These are phyloP conservation scores for Trichosanthes cucumerina DNA, from an alignment of 306 rosid species.

Conservation along the genomic window DNA sequence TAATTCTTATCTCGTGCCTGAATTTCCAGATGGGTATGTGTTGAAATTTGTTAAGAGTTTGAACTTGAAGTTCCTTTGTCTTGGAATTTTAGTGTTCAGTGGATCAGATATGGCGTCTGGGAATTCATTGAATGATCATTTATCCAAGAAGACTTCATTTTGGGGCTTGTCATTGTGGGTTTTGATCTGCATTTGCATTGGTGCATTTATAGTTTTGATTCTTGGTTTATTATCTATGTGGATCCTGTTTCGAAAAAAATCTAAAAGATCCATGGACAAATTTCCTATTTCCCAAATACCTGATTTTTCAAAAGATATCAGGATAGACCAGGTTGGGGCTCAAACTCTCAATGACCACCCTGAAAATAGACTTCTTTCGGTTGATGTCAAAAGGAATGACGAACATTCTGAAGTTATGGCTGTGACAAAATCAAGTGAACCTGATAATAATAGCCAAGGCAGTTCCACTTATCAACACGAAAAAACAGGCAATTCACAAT, in stretches of 20 bases:
- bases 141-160: constrained; percentile 59
- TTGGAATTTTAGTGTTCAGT: constrained; percentile 19
- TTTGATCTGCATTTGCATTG: constrained; percentile 69
- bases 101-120: constrained; percentile 40
- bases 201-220: constrained; percentile 67
- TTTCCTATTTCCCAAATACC: constrained; percentile 62
- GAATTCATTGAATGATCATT: constrained; percentile 42
- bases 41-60: constrained; percentile 16
- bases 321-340: constrained; percentile 63
- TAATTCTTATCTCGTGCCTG: constrained; percentile 17
- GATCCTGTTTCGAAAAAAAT: constrained; percentile 67
- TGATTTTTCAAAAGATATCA: constrained; percentile 61
- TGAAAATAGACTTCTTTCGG: constrained; percentile 33
- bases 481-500: constrained; percentile 58
- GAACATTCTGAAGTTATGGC: constrained; percentile 50
- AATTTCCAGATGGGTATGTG: constrained; percentile 21
- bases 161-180: constrained; percentile 79
- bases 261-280: constrained; percentile 49
- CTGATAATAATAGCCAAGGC: constrained; percentile 63
- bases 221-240: constrained; percentile 63
- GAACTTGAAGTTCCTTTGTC: constrained; percentile 21
- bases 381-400: constrained; percentile 43
- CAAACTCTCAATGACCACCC: constrained; percentile 42
- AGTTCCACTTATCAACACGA: constrained; percentile 72
- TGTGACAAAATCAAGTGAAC: constrained; percentile 52